These are phyloP conservation scores for Carex littledalei DNA, from an alignment of 176 grass and related monocot species.

Conservation along the genomic window DNA sequence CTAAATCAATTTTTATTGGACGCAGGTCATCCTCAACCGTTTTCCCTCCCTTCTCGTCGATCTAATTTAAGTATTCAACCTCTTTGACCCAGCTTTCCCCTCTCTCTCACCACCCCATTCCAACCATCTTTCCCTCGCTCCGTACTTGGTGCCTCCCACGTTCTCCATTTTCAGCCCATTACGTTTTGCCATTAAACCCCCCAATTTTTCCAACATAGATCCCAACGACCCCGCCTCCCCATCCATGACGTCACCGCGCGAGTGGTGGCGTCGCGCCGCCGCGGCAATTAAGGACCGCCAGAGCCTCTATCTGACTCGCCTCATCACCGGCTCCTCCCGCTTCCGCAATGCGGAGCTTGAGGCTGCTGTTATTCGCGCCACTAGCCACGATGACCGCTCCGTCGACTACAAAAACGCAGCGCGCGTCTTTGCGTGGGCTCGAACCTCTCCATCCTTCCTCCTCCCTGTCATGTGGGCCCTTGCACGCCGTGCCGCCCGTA, in stretches of 20 bases:
- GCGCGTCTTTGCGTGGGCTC: slow-evolving; percentile 58
- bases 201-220: slow-evolving; percentile 22
- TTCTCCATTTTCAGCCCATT: slow-evolving; percentile 21
- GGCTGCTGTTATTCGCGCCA: slow-evolving; percentile 71
- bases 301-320: slow-evolving; percentile 54
- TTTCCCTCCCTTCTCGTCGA: slow-evolving; percentile 4
- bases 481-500: slow-evolving; percentile 43
- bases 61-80: background rate
- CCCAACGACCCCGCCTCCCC: background rate
- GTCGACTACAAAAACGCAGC: slow-evolving; percentile 57
- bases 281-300: slow-evolving; percentile 65
- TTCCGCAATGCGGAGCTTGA: slow-evolving; percentile 43
- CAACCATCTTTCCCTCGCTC: slow-evolving; percentile 3
- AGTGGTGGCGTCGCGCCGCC: slow-evolving; percentile 65
- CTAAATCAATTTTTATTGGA: no score
- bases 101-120: slow-evolving; percentile 24
- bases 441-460: slow-evolving; percentile 37
- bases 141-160: slow-evolving; percentile 32
- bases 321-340: background rate
- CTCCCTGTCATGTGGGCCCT: slow-evolving; percentile 77
- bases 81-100: background rate
- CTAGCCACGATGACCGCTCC: slow-evolving; percentile 71
- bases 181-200: background rate
- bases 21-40: background rate
- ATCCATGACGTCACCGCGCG: slow-evolving; percentile 42